Evolutionary conservation across 106 monocot genomes (phyloP), one percentile per base, ranked within the genome.

Genomic region (Alisma plantagoaquatica): DNA sequence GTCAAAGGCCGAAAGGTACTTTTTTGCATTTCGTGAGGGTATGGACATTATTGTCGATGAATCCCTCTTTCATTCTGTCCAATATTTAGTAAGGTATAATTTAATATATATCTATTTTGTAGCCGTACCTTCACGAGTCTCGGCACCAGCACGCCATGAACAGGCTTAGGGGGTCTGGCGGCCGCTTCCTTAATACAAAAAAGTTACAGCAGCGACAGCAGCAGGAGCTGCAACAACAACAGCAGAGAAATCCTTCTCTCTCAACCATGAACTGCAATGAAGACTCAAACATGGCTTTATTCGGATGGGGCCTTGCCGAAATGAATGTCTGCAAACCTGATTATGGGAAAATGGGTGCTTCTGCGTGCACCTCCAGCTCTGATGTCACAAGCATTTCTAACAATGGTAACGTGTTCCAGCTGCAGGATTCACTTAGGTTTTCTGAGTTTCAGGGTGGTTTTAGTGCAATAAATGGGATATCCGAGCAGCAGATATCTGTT

Each of bases 1-100:
- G 29, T 70, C 61, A 79, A 66, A 57, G 69, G 43, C 4, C 64
- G 78, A 14, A 74, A 79, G 79, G 79, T 79, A 64, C 51, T 30
- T 18, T 22, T 6, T 15, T n/a, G n/a, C n/a, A n/a, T n/a, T n/a
- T n/a, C n/a, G n/a, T n/a, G n/a, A n/a, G n/a, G n/a, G n/a, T n/a
- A n/a, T n/a, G n/a, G n/a, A n/a, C n/a, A n/a, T n/a, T n/a, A n/a
- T n/a, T n/a, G n/a, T n/a, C n/a, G n/a, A n/a, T n/a, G n/a, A n/a
- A n/a, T n/a, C n/a, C n/a, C n/a, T n/a, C n/a, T n/a, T n/a, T n/a
- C n/a, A n/a, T n/a, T n/a, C n/a, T n/a, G n/a, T n/a, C n/a, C n/a
- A n/a, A n/a, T n/a, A n/a, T n/a, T n/a, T n/a, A n/a, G n/a, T n/a
- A n/a, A n/a, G n/a, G n/a, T n/a, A n/a, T 15, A 3, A 31, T n/a